Evolutionary conservation across 805 yeast genomes (phyloP), one percentile per base, ranked within the genome.

Genomic region (Lipomyces mesembrius): DNA sequence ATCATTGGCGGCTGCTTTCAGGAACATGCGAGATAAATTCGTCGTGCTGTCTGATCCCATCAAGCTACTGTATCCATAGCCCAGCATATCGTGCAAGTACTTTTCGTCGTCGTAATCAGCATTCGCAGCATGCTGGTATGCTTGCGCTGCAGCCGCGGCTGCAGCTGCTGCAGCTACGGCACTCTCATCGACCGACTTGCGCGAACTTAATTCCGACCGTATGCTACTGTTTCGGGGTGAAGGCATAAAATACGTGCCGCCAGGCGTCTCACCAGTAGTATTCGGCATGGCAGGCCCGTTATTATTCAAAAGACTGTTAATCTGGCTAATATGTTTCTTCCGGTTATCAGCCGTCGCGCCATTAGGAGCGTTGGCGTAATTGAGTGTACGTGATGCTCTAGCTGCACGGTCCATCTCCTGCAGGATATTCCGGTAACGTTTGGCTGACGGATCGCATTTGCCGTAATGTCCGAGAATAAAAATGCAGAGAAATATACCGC

Each of bases 361-460:
- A 12, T 43, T 32, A 5, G 58, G 43, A 29, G 39, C 51, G 4
- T 57, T 29, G n/a, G 63, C 55, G 29, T 60, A 58, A 57, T 68
- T 68, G 12, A 68, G 27, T 6, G 69, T 67, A 12, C 71, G 66
- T 43, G 71, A 62, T 7, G 71, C 71, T n/a, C 71, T 60, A n/a
- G 71, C 71, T 8, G 71, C 71, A 29, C 71, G 64, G 51, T 68
- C 71, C 71, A 68, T 68, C 32, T 68, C 71, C 32, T 68, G 71
- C 52, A 68, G 57, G 57, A 68, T 68, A 29, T 62, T 66, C 9
- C 71, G 64, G 55, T 68, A 68, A 9, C 71, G 66, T 46, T 68
- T 68, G 17, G 71, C 71, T 3, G 71, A 68, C 25, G 71, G 71
- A 60, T 68, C 71, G 46, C 71, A 67, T 35, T 68, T 68, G 29